These are phyloP conservation scores for Lodderomyces elongisporus DNA, from an alignment of 1,139 yeast genomes.

Conservation along the genomic window DNA sequence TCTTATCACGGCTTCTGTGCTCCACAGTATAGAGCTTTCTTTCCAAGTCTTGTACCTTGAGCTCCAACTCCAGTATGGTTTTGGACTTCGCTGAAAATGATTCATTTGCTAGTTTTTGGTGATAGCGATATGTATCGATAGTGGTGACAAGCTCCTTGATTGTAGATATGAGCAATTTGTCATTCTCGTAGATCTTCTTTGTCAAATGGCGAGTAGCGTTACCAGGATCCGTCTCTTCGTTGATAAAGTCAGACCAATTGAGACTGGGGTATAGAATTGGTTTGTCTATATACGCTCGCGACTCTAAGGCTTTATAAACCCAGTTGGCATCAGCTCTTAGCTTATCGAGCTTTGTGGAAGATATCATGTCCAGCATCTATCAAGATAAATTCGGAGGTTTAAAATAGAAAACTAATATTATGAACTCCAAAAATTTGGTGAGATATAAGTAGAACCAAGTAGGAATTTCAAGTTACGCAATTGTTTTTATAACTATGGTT, in stretches of 20 bases:
- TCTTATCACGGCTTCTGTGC: constrained; percentile 14
- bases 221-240: constrained; percentile 7
- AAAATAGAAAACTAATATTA: no score
- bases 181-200: constrained; percentile 36
- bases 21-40: constrained; percentile 17
- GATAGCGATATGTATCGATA: constrained; percentile 35
- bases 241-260: constrained; percentile 27
- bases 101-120: constrained; percentile 29
- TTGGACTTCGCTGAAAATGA: constrained; percentile 27
- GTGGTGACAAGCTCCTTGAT: constrained; percentile 38
- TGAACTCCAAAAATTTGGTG: no score
- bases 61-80: constrained; percentile 23
- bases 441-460: no score
- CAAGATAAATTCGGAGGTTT: no score
- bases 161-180: constrained; percentile 38
- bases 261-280: constrained; percentile 32
- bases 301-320: constrained; percentile 18
- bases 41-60: constrained; percentile 21
- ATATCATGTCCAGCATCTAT: no score
- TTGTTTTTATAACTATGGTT: no score
- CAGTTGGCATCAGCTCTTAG: not conserved
- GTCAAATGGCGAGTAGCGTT: constrained; percentile 15
- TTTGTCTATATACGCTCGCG: constrained; percentile 35
- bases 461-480: no score
- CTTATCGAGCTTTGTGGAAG: not conserved